A percentile compares a stretch with the other conserved stretches of the same genome.
These are phyloP conservation scores for Eucalyptus albens DNA, from an alignment of 345 rosid species.

Conservation along the genomic window DNA sequence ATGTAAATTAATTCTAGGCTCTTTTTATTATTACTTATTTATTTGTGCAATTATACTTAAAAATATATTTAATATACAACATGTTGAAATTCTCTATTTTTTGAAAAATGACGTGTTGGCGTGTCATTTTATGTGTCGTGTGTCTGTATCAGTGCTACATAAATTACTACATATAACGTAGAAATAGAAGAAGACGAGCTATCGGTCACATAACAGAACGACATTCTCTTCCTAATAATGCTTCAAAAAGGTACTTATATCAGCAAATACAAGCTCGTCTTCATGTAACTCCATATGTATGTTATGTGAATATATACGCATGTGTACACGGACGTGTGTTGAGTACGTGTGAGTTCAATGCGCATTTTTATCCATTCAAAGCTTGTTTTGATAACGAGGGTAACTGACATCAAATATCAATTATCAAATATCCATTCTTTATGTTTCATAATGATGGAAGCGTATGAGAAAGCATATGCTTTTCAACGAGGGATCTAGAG, in stretches of 20 bases:
- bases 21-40: too few species aligned
- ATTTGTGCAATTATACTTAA: too few species aligned
- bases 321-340: not conserved
- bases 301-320: not conserved
- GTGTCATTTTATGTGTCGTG: rapidly evolving
- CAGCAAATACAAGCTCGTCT: not conserved
- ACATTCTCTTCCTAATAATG: not conserved
- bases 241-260: not conserved
- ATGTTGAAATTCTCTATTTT: too few species aligned
- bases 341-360: not conserved
- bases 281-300: not conserved
- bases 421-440: not conserved
- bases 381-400: not conserved
- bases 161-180: not conserved
- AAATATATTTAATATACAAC: too few species aligned
- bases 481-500: not conserved
- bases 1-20: too few species aligned
- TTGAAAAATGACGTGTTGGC: rapidly evolving
- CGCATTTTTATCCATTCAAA: not conserved
- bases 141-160: too few species aligned
- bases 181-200: not conserved
- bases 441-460: not conserved
- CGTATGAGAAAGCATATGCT: not conserved
- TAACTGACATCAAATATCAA: not conserved
- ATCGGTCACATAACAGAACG: not conserved